Conservation (phyloP, 2,329 filamentous ascomycete species). For the Lasiodiplodia hormozganensis region DNA sequence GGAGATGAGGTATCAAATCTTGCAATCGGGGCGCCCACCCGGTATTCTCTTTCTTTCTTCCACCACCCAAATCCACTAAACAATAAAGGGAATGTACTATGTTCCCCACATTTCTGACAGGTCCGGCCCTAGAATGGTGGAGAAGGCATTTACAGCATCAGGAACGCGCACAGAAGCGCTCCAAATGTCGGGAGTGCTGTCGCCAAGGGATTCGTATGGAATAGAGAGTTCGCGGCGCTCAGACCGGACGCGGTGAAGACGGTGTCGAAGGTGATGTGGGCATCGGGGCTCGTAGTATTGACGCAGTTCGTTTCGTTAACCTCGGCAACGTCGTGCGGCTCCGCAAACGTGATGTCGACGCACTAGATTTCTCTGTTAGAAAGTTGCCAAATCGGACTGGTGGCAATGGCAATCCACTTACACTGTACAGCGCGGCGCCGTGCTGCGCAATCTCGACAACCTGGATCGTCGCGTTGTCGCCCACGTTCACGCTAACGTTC, state of each 20-base stretch:
- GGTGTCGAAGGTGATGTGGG: conserved; percentile 73
- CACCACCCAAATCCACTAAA: neutral
- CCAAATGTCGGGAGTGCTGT: conserved; percentile 11
- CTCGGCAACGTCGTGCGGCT: conserved; percentile 74
- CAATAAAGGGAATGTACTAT: neutral
- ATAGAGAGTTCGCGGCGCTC: conserved; percentile 32
- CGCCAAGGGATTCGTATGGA: neutral
- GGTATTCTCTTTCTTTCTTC: conserved; percentile 1
- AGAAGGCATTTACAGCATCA: conserved; percentile 18
- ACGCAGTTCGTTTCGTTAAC: conserved; percentile 87
- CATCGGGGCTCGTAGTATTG: conserved; percentile 68
- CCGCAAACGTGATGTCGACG: conserved; percentile 91
- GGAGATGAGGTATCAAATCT: conserved; percentile 25
- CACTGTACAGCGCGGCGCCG: conserved; percentile 82
- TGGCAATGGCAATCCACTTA: conserved; percentile 47
- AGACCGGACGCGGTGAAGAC: conserved; percentile 65
- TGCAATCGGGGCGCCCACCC: conserved; percentile 3
- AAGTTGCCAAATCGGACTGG: neutral
- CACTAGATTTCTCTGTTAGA: conserved; percentile 67
- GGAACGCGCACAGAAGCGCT: conserved; percentile 20
- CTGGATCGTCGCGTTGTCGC: conserved; percentile 92
- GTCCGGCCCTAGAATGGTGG: conserved; percentile 1
- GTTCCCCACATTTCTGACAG: conserved; percentile 1
- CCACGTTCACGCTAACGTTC: conserved; percentile 72
- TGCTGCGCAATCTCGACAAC: conserved; percentile 83